Evolutionary conservation across 2,329 filamentous ascomycete genomes (phyloP).

Genomic region (Amylocarpus encephaloides): DNA sequence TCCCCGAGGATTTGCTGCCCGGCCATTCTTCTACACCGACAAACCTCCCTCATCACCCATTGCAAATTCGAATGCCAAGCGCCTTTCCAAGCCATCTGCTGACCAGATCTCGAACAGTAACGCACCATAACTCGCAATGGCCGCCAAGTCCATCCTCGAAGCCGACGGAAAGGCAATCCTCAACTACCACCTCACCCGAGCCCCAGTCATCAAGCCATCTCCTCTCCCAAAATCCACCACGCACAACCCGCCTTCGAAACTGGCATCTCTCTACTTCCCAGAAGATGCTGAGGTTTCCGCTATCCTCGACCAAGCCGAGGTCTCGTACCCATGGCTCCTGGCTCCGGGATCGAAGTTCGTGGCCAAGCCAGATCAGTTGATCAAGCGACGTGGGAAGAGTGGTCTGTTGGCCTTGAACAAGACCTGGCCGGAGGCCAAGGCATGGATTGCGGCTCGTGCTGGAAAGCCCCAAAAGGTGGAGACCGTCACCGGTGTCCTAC

Average conservation of each 20-base stretch:
- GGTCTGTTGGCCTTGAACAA: slow-evolving; percentile 95
- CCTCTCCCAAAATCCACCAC: slow-evolving; percentile 76
- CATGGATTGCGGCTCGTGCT: slow-evolving; percentile 88
- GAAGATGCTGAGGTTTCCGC: slow-evolving; percentile 77
- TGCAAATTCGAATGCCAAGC: no score
- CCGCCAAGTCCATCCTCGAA: slow-evolving; percentile 95
- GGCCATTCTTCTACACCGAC: background rate
- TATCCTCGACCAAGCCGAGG: slow-evolving; percentile 90
- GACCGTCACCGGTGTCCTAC: slow-evolving; percentile 78
- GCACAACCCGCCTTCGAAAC: slow-evolving; percentile 88
- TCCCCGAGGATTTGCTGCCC: background rate
- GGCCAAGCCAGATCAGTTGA: slow-evolving; percentile 98
- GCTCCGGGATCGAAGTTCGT: slow-evolving; percentile 82
- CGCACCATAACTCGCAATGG: slow-evolving; percentile 53
- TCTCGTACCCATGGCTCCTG: slow-evolving; percentile 94
- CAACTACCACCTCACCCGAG: slow-evolving; percentile 99
- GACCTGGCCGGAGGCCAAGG: slow-evolving; percentile 87
- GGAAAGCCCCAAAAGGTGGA: slow-evolving; percentile 92
- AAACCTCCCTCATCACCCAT: no score
- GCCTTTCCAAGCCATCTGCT: slow-evolving; percentile 10
- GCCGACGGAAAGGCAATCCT: slow-evolving; percentile 99
- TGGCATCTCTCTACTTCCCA: slow-evolving; percentile 88
- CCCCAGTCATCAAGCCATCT: slow-evolving; percentile 94
- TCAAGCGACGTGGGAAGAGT: slow-evolving; percentile 99
- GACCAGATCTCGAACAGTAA: slow-evolving; percentile 18